Base-by-base conservation (phyloP, 108 stramenopile species). In the Stephanodiscus triporus region DNA sequence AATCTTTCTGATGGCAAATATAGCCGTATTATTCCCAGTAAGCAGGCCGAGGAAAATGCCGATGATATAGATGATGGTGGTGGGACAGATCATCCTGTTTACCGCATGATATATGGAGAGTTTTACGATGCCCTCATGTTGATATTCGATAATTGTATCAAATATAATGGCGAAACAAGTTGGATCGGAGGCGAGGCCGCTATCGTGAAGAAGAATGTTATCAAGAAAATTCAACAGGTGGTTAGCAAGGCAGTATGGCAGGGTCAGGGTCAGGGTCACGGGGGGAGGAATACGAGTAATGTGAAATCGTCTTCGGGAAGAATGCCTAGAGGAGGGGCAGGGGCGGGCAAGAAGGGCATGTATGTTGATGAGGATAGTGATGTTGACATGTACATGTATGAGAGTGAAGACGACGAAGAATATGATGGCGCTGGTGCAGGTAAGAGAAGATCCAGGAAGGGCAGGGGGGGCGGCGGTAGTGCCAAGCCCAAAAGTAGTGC, bases 61-160 rank as follows among this genome's bases (percentile, higher is more conserved):
- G 73, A 68, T 30, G 57, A 69, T 23, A 61, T 47, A 7, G 70
- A 63, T 20, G 83, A 84, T 38, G 38, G 66, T 36, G 70, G 69
- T 34, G 47, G 37, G 34, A 38, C 43, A 26, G 70, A 66, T 43
- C 73, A 73, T 49, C 78, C 88, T 1, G 77, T 84, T 5, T 64
- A 81, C 45, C 81, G 81, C 45, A 92, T 92, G 93, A 67, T 88
- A 24, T 85, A 91, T 67, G 92, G 91, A 19, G 86, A 86, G 0
- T 93, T 96, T 67, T 68, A 82, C 32, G 65, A 86, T 8, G 92
- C 90, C 58, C 45, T 90, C 6, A 86, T 89, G 75, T 82, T 82
- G 0, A 91, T 93, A 20, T 96, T 96, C 76, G 89, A 93, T 77
- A 96, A 96, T 75, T 92, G 92, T 16, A 87, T 91, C 63, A 42